Percentiles rank a stretch among this genome's conserved stretches.
Conservation (phyloP, 345 rosid species). For the Mercurialis annua region DNA sequence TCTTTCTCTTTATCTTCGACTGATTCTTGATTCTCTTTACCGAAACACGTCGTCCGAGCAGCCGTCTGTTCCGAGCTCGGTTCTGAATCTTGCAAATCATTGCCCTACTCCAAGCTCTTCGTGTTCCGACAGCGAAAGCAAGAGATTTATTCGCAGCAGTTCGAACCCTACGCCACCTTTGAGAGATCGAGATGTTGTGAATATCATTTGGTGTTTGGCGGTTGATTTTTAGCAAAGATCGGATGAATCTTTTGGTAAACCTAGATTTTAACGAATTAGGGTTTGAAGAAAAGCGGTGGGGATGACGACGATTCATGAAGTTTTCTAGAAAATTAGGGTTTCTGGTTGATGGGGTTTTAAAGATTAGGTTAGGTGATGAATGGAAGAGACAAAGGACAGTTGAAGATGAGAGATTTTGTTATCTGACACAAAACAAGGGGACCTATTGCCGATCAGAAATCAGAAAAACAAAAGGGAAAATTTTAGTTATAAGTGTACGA, state of each 20-base stretch:
- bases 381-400: constrained; percentile 14
- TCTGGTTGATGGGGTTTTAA: background rate
- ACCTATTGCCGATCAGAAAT: constrained; percentile 15
- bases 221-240: constrained; percentile 36
- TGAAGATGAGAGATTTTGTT: constrained; percentile 7
- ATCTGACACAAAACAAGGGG: constrained; percentile 41
- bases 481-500: constrained; percentile 16
- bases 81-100: constrained; percentile 31
- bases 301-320: constrained; percentile 27
- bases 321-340: constrained; percentile 24
- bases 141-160: constrained; percentile 53
- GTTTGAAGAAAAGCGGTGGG: constrained; percentile 8
- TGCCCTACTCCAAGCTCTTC: constrained; percentile 53
- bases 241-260: constrained; percentile 41
- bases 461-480: constrained; percentile 23
- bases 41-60: background rate
- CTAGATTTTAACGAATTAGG: constrained; percentile 35
- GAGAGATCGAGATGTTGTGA: constrained; percentile 12
- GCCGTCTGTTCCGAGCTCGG: background rate
- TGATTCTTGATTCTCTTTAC: constrained; percentile 9
- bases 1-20: background rate
- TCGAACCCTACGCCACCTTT: constrained; percentile 34
- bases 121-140: constrained; percentile 44
- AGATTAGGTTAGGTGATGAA: constrained; percentile 12
- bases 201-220: background rate